Base-by-base conservation (phyloP, 208 protist genomes). In the Trypanosoma conorhini region DNA sequence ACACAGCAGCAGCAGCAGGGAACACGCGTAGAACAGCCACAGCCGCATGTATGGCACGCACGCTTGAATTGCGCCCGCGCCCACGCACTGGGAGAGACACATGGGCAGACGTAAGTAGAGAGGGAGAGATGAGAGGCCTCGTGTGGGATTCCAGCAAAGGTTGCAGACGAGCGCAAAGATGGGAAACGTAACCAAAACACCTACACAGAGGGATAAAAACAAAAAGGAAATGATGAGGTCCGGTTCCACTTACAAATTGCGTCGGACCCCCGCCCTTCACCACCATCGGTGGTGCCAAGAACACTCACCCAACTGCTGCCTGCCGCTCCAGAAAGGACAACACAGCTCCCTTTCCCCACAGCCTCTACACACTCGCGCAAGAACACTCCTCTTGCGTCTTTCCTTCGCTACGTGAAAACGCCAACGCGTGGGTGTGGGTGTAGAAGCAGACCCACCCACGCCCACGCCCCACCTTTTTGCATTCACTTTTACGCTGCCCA, bases 211-310 rank as follows among this genome's bases (percentile, higher is more conserved):
- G 61, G 54, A 58, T 35, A 59, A 48, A 61, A n/a, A 62, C 1
- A 67, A 67, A 46, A 30, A 55, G 21, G 33, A 54, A 48, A 66
- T 19, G 30, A 46, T 10, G 17, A 46, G 42, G 9, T 38, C 7
- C 33, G 17, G 42, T 21, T 19, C 42, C 42, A 46, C 17, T 46
- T 46, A 19, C 3, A 13, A 46, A 3, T 12, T 19, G 42, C 42
- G 8, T 10, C 8, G 42, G 42, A 46, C 17, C 42, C 8, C 8
- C 5, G 38, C 38, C 38, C 5, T 13, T 42, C 5, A 4, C 40
- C 35, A 71, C 28, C 42, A 31, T 30, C 7, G 4, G 28, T 31
- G n/a, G n/a, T 24, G 24, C 62, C 55, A 72, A 48, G 51, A 69
- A 60, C 56, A 58, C 40, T 30, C 46, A 15, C 55, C 38, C 28